Evolutionary conservation across 495 filamentous ascomycete genomes (phyloP).

Genomic region (Tuber calosporum): DNA sequence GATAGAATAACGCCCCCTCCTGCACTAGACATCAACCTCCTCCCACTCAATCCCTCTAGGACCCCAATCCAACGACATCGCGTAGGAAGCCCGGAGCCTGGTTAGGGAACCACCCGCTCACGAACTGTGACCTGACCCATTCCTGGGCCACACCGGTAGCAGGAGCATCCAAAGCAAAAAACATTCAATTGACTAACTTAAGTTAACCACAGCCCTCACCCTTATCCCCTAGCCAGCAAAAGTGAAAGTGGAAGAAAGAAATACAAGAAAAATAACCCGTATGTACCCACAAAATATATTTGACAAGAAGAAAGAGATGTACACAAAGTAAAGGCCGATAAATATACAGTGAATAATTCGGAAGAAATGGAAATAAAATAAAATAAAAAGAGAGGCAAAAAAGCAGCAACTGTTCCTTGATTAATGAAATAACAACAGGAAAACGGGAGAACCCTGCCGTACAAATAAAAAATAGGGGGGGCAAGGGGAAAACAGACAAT

Average conservation of each 20-base stretch:
- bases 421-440: background rate
- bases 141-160: background rate
- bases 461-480: too few species aligned
- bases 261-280: background rate
- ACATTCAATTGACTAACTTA: background rate
- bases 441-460: background rate
- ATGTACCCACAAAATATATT: conserved; percentile 1
- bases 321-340: background rate
- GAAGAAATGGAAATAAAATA: background rate
- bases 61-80: background rate
- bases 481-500: too few species aligned
- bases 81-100: background rate
- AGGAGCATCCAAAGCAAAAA: background rate
- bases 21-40: background rate
- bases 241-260: background rate
- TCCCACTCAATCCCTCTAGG: background rate
- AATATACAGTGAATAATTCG: background rate
- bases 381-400: background rate
- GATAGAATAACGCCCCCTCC: too few species aligned
- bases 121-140: background rate
- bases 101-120: background rate
- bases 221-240: background rate
- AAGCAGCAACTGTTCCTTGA: background rate
- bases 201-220: background rate
- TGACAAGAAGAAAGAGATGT: background rate